phyloP scores from a whole-genome alignment of 768 basidiomycete species.

The Tylopilus subfusipes region DNA sequence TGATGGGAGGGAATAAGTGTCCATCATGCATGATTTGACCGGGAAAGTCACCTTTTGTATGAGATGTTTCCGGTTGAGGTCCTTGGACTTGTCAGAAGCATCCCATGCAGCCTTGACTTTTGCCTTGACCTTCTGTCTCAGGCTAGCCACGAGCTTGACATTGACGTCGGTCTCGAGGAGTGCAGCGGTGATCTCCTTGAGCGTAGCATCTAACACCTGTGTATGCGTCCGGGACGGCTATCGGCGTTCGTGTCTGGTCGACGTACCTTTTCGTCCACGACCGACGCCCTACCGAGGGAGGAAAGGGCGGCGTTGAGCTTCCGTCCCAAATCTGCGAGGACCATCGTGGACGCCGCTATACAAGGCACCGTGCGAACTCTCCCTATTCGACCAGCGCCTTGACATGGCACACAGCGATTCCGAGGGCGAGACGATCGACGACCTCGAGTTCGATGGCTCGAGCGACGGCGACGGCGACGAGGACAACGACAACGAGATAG shows the following conservation, averaged over 20 bases:
- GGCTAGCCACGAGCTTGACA: conserved; percentile 86
- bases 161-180: conserved; percentile 97
- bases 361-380: conserved; percentile 30
- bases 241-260: neutral
- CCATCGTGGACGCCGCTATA: conserved; percentile 55
- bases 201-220: conserved; percentile 87
- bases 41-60: conserved; percentile 73
- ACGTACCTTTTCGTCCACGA: conserved; percentile 88
- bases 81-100: conserved; percentile 68
- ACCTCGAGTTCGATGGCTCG: conserved; percentile 49
- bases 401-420: conserved; percentile 56
- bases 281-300: conserved; percentile 78
- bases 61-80: conserved; percentile 78
- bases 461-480: conserved; percentile 45
- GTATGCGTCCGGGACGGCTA: conserved; percentile 3
- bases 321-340: conserved; percentile 91
- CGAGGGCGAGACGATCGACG: conserved; percentile 61
- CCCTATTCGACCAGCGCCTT: neutral
- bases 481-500: conserved; percentile 48
- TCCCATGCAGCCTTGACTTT: conserved; percentile 85
- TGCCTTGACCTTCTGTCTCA: conserved; percentile 85
- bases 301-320: conserved; percentile 92
- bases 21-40: neutral
- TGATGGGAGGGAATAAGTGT: conserved; percentile 32
- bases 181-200: conserved; percentile 94